Percentiles rank a stretch among this genome's conserved stretches.
These are phyloP conservation scores for Zymoseptoria passerinii DNA, from an alignment of 2,329 filamentous ascomycete genomes.

Conservation along the genomic window DNA sequence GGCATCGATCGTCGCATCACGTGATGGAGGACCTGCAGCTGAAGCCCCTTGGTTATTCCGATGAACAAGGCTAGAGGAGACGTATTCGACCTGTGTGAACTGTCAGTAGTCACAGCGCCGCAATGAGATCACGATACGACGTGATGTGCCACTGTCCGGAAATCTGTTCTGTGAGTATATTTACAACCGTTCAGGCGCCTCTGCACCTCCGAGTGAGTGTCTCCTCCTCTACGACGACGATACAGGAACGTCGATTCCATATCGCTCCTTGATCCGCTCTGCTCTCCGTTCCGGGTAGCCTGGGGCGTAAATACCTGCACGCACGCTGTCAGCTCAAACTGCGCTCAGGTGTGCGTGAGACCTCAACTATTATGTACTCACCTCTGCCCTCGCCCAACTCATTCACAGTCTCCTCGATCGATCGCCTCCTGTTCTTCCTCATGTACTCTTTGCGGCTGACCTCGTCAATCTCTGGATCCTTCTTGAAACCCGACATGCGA, in stretches of 20 bases:
- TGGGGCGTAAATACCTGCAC: conserved; percentile 64
- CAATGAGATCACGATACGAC: too few species aligned
- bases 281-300: conserved; percentile 79
- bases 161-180: neutral
- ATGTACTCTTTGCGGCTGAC: conserved; percentile 67
- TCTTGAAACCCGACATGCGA: conserved; percentile 47
- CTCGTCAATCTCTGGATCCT: conserved; percentile 57
- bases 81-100: too few species aligned
- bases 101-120: too few species aligned
- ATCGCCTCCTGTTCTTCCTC: conserved; percentile 64
- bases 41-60: too few species aligned
- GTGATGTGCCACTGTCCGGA: neutral
- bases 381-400: conserved; percentile 82
- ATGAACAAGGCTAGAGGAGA: too few species aligned
- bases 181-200: neutral
- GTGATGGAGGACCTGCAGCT: too few species aligned
- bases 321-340: conserved; percentile 5
- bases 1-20: too few species aligned
- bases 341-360: too few species aligned
- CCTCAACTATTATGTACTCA: too few species aligned
- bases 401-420: conserved; percentile 69
- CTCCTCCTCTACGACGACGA: neutral
- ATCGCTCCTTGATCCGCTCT: conserved; percentile 74
- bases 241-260: conserved; percentile 66
- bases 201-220: neutral